Evolutionary conservation across 768 basidiomycete genomes (phyloP).

Genomic region (Mycena crocata): DNA sequence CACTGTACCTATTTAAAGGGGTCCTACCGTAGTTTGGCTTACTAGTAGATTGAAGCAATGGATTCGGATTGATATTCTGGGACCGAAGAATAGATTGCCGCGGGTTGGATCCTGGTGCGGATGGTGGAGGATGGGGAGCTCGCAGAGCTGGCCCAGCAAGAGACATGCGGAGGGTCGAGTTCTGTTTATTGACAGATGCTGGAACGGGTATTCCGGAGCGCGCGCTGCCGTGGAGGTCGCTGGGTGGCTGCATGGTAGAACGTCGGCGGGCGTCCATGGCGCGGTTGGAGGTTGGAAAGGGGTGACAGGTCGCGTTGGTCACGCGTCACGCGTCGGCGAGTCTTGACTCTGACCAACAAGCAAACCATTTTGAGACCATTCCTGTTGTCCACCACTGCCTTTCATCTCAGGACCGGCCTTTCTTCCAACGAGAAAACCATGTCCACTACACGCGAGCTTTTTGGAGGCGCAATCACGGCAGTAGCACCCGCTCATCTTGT

Average conservation of each 20-base stretch:
- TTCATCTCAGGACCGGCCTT: no score
- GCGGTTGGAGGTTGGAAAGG: constrained; percentile 13
- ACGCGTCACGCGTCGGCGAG: constrained; percentile 35
- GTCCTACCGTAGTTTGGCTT: constrained; percentile 79
- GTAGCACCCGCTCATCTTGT: constrained; percentile 66
- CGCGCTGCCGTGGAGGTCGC: constrained; percentile 60
- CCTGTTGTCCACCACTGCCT: no score
- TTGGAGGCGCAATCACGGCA: constrained; percentile 87
- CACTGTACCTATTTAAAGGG: constrained; percentile 72
- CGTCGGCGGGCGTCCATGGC: constrained; percentile 63
- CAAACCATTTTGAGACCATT: no score
- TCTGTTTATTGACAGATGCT: constrained; percentile 78
- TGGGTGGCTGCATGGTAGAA: constrained; percentile 66
- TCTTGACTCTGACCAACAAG: constrained; percentile 49
- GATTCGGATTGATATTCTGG: constrained; percentile 77
- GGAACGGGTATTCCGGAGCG: constrained; percentile 82
- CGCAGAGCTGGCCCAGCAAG: constrained; percentile 81
- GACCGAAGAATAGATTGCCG: constrained; percentile 78
- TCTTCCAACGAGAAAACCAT: no score
- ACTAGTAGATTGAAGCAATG: constrained; percentile 74
- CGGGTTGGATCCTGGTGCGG: constrained; percentile 49
- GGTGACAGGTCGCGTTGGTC: constrained; percentile 1
- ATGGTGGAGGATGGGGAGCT: constrained; percentile 56
- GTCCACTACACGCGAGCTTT: constrained; percentile 63
- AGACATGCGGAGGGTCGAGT: constrained; percentile 71